These are phyloP conservation scores for Boletellus emodensis DNA, from an alignment of 768 basidiomycete genomes.

Conservation along the genomic window DNA sequence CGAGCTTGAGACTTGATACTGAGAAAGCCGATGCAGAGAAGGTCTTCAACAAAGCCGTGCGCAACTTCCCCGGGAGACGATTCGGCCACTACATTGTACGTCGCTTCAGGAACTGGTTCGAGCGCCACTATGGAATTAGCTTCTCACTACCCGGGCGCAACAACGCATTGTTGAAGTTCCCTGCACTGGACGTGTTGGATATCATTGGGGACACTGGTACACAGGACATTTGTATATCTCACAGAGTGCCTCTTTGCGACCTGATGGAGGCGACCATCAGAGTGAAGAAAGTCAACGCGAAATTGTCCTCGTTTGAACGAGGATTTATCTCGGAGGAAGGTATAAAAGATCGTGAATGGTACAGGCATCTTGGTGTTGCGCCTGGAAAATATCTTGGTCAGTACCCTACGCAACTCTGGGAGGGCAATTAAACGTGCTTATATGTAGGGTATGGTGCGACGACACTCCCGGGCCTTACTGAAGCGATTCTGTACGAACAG, in stretches of 20 bases:
- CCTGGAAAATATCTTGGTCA: slow-evolving; percentile 82
- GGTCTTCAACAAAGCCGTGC: slow-evolving; percentile 46
- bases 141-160: not conserved
- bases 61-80: slow-evolving; percentile 14
- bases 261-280: slow-evolving; percentile 57
- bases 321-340: slow-evolving; percentile 79
- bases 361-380: slow-evolving; percentile 77
- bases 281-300: slow-evolving; percentile 57
- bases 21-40: slow-evolving; percentile 59
- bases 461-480: slow-evolving; percentile 75
- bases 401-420: slow-evolving; percentile 14
- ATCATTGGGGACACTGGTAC: not conserved
- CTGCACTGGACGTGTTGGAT: slow-evolving; percentile 1
- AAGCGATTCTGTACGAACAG: slow-evolving; percentile 68
- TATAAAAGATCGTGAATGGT: slow-evolving; percentile 82
- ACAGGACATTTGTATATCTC: slow-evolving; percentile 11
- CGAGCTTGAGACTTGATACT: slow-evolving; percentile 54
- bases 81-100: not conserved
- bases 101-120: slow-evolving; percentile 26
- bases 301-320: slow-evolving; percentile 66
- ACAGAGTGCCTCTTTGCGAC: slow-evolving; percentile 35
- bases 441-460: slow-evolving; percentile 75
- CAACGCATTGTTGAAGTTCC: slow-evolving; percentile 1
- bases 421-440: not conserved
- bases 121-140: slow-evolving; percentile 13